phyloP scores from a whole-genome alignment of 1,139 yeast genomes.

The Taphrina confusa region DNA sequence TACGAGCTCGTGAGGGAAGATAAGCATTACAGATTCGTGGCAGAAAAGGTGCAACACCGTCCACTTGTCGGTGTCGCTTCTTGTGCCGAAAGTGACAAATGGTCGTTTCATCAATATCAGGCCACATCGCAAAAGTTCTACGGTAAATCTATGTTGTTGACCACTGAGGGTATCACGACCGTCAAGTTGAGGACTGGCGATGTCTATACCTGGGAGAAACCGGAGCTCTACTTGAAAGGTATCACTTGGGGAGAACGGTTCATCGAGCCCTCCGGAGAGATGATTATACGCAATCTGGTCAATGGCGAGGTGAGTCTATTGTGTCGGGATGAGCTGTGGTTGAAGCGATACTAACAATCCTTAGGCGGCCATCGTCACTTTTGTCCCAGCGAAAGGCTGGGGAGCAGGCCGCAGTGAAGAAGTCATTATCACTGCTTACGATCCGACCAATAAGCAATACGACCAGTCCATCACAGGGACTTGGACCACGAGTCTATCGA shows the following conservation, averaged over 20 bases:
- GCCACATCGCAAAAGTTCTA: conserved; percentile 88
- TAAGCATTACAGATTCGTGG: conserved; percentile 63
- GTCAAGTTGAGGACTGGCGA: conserved; percentile 37
- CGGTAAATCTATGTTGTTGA: conserved; percentile 89
- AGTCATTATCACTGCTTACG: conserved; percentile 58
- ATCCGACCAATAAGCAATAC: conserved; percentile 46
- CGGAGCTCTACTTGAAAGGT: conserved; percentile 78
- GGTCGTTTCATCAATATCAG: conserved; percentile 77
- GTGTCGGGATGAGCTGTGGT: conserved; percentile 68
- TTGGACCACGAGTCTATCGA: conserved; percentile 66
- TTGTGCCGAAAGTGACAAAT: conserved; percentile 67
- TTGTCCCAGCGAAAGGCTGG: conserved; percentile 17
- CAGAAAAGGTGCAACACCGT: conserved; percentile 79
- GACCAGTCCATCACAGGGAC: conserved; percentile 61
- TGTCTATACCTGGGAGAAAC: conserved; percentile 71
- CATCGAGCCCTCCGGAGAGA: conserved; percentile 77
- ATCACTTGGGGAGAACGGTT: conserved; percentile 93
- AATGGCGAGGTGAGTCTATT: conserved; percentile 66
- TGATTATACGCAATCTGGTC: conserved; percentile 65
- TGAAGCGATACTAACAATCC: not conserved
- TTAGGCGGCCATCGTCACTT: conserved; percentile 21
- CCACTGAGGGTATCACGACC: conserved; percentile 61
- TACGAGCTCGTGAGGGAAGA: conserved; percentile 81
- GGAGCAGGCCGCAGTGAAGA: conserved; percentile 80
- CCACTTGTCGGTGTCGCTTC: conserved; percentile 76